These are phyloP conservation scores for Trametes sanguinea DNA, from an alignment of 768 basidiomycete genomes.

Conservation along the genomic window DNA sequence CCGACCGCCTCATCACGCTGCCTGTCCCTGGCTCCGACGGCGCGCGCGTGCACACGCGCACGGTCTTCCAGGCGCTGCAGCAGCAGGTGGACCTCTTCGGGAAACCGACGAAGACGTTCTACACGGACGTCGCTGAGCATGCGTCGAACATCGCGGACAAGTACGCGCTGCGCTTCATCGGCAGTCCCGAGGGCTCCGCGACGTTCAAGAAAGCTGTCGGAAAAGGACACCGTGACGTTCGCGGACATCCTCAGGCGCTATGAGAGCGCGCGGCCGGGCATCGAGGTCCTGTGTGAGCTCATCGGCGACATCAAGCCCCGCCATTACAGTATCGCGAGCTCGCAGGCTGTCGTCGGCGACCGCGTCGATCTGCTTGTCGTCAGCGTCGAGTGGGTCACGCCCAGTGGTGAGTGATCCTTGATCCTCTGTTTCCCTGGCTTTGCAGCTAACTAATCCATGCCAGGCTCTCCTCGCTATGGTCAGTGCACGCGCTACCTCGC, in stretches of 20 bases:
- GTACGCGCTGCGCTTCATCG: slow-evolving; percentile 87
- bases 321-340: slow-evolving; percentile 97
- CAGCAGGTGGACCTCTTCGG: slow-evolving; percentile 98
- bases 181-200: slow-evolving; percentile 84
- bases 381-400: slow-evolving; percentile 91
- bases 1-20: slow-evolving; percentile 77
- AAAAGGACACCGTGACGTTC: slow-evolving; percentile 94
- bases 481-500: slow-evolving; percentile 97
- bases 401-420: slow-evolving; percentile 60
- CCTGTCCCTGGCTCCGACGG: slow-evolving; percentile 64
- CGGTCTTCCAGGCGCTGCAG: slow-evolving; percentile 92
- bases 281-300: slow-evolving; percentile 85
- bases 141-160: slow-evolving; percentile 72
- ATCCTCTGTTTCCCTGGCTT: not conserved
- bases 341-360: slow-evolving; percentile 93
- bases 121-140: slow-evolving; percentile 78
- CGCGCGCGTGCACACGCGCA: slow-evolving; percentile 82
- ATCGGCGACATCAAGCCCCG: slow-evolving; percentile 95
- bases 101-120: slow-evolving; percentile 94
- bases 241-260: slow-evolving; percentile 82
- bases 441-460: not conserved
- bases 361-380: slow-evolving; percentile 94
- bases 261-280: slow-evolving; percentile 74
- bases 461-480: slow-evolving; percentile 79
- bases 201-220: slow-evolving; percentile 96